Evolutionary conservation across 495 filamentous ascomycete genomes (phyloP).

Genomic region (Platismatia glauca): DNA sequence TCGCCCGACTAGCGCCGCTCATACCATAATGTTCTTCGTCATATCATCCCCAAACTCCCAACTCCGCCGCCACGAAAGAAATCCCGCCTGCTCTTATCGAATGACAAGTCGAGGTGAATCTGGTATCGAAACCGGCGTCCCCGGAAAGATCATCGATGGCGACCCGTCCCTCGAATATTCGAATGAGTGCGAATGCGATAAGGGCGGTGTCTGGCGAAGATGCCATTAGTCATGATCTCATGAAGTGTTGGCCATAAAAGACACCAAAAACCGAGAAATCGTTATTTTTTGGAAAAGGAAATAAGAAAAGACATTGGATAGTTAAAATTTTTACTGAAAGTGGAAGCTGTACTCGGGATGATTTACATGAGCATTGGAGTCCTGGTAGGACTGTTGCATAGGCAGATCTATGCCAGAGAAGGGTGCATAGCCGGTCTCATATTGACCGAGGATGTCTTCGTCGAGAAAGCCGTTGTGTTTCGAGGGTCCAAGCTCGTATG

Average conservation of each 20-base stretch:
- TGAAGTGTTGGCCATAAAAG: constrained; percentile 6
- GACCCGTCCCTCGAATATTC: constrained; percentile 60
- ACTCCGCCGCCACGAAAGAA: background rate
- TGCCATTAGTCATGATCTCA: constrained; percentile 21
- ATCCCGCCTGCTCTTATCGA: constrained; percentile 3
- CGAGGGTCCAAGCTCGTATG: constrained; percentile 48
- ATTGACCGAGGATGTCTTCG: constrained; percentile 61
- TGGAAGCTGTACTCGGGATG: constrained; percentile 31
- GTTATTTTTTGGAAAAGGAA: constrained; percentile 12
- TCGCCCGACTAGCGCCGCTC: background rate
- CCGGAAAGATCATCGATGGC: constrained; percentile 54
- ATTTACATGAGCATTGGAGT: constrained; percentile 63
- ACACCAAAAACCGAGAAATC: background rate
- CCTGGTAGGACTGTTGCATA: constrained; percentile 49
- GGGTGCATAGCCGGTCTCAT: constrained; percentile 64
- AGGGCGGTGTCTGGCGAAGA: constrained; percentile 66
- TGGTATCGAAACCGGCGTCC: constrained; percentile 60
- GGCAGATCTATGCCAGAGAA: constrained; percentile 69
- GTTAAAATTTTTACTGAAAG: constrained; percentile 12
- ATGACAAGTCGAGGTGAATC: constrained; percentile 46
- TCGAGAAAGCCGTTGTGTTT: constrained; percentile 49
- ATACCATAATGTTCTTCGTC: background rate
- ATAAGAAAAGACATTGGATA: constrained; percentile 3
- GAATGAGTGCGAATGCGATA: constrained; percentile 73
- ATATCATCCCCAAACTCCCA: background rate